phyloP scores from a whole-genome alignment of 1,139 yeast species.

The Blastobotrys indianensis region DNA sequence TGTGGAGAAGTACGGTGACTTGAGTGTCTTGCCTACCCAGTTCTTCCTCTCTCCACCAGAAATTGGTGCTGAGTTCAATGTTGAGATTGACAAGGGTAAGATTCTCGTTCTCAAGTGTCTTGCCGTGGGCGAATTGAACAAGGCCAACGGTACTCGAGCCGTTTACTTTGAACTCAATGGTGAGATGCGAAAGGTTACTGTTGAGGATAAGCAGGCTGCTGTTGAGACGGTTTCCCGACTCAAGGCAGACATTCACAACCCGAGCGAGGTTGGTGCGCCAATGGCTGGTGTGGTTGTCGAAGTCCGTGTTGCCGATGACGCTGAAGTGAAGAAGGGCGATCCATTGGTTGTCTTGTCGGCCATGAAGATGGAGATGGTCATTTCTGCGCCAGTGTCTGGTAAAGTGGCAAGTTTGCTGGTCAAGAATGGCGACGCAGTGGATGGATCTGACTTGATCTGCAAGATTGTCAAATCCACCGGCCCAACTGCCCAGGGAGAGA shows the following conservation, averaged over 20 bases:
- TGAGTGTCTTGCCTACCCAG: slow-evolving; percentile 88
- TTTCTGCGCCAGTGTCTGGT: slow-evolving; percentile 87
- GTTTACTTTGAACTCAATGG: slow-evolving; percentile 97
- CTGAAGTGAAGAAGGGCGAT: slow-evolving; percentile 92
- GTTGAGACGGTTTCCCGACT: slow-evolving; percentile 81
- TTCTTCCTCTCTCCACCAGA: slow-evolving; percentile 81
- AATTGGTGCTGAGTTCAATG: slow-evolving; percentile 81
- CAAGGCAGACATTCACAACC: slow-evolving; percentile 81
- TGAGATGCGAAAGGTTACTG: slow-evolving; percentile 92
- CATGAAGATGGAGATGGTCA: slow-evolving; percentile 99
- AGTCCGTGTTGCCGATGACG: slow-evolving; percentile 80
- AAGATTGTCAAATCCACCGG: slow-evolving; percentile 36
- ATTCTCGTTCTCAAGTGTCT: slow-evolving; percentile 82
- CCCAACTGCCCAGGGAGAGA: slow-evolving; percentile 12
- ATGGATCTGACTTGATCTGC: slow-evolving; percentile 77
- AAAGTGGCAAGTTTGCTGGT: slow-evolving; percentile 68
- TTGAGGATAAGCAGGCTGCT: slow-evolving; percentile 80
- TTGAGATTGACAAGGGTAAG: slow-evolving; percentile 93
- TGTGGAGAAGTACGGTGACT: slow-evolving; percentile 78
- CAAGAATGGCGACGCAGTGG: slow-evolving; percentile 92
- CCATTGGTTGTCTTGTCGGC: slow-evolving; percentile 93
- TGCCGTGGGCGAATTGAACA: slow-evolving; percentile 86
- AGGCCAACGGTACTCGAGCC: slow-evolving; percentile 85
- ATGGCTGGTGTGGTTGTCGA: slow-evolving; percentile 99
- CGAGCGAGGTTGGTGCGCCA: slow-evolving; percentile 96